These are phyloP conservation scores for Ophiostoma sp. DNA, from an alignment of 2,329 filamentous ascomycete species.

Conservation along the genomic window DNA sequence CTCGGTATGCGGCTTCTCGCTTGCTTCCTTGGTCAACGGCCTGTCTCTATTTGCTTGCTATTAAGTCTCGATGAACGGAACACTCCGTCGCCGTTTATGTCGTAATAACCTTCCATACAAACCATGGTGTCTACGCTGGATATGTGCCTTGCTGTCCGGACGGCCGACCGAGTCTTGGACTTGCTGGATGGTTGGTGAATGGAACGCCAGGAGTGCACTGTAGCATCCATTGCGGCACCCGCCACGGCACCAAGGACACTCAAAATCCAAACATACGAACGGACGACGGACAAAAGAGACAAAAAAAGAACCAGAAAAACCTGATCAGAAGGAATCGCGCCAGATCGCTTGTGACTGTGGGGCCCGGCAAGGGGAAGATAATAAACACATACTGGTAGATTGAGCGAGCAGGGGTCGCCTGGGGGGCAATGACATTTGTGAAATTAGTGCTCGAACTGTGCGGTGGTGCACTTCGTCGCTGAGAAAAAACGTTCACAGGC, in stretches of 20 bases:
- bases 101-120: not conserved
- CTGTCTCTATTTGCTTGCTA: not conserved
- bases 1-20: not conserved
- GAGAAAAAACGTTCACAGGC: not conserved
- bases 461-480: not conserved
- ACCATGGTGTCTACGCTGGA: not conserved
- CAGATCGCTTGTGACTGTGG: conserved; percentile 20
- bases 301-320: not conserved
- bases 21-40: not conserved
- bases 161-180: not conserved
- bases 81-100: not conserved
- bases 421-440: not conserved
- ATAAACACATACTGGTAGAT: conserved; percentile 6
- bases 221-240: conserved; percentile 3
- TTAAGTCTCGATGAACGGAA: not conserved
- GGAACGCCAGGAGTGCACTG: not conserved
- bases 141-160: conserved; percentile 1
- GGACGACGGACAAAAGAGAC: not conserved
- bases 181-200: not conserved
- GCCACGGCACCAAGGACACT: not conserved
- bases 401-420: conserved; percentile 11
- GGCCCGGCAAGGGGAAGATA: not conserved
- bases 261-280: not conserved
- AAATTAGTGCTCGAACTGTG: not conserved
- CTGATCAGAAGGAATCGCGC: conserved; percentile 16